These are phyloP conservation scores for Populus hybrid DNA, from an alignment of 441 rosid genomes.

Conservation along the genomic window DNA sequence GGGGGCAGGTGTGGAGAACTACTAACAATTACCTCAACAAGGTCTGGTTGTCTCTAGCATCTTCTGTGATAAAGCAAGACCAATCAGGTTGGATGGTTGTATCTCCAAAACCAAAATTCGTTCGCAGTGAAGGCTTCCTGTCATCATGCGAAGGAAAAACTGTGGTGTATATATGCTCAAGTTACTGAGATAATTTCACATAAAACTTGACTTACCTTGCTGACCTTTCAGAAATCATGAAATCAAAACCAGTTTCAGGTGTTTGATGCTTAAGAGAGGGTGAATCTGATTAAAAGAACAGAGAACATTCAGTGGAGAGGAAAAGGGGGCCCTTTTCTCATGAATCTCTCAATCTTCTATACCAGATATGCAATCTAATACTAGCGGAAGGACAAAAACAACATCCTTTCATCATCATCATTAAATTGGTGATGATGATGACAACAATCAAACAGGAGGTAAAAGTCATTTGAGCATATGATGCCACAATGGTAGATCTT, in stretches of 20 bases:
- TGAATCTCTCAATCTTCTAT: slow-evolving; percentile 6
- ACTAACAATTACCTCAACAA: slow-evolving; percentile 47
- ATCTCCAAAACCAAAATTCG: slow-evolving; percentile 27
- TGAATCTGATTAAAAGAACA: slow-evolving; percentile 34
- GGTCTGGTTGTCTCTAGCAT: slow-evolving; percentile 48
- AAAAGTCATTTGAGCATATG: neutral
- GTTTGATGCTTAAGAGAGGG: slow-evolving; percentile 34
- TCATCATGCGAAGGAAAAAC: slow-evolving; percentile 21
- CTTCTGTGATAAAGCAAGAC: slow-evolving; percentile 38
- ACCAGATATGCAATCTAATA: neutral
- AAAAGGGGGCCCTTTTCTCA: neutral
- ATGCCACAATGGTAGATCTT: neutral
- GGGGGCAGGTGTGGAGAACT: slow-evolving; percentile 4
- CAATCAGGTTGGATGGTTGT: slow-evolving; percentile 32
- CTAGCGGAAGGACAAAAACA: neutral
- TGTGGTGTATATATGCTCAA: neutral
- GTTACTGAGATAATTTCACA: neutral
- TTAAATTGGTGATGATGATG: neutral
- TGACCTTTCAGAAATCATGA: slow-evolving; percentile 25
- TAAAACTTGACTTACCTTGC: slow-evolving; percentile 34
- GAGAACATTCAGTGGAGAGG: slow-evolving; percentile 14
- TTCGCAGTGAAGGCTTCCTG: slow-evolving; percentile 25
- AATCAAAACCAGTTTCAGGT: slow-evolving; percentile 31
- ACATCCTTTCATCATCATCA: neutral
- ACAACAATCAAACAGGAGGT: neutral